Conservation (phyloP, 2,329 filamentous ascomycete species). For the Aspergillus udagawae region DNA sequence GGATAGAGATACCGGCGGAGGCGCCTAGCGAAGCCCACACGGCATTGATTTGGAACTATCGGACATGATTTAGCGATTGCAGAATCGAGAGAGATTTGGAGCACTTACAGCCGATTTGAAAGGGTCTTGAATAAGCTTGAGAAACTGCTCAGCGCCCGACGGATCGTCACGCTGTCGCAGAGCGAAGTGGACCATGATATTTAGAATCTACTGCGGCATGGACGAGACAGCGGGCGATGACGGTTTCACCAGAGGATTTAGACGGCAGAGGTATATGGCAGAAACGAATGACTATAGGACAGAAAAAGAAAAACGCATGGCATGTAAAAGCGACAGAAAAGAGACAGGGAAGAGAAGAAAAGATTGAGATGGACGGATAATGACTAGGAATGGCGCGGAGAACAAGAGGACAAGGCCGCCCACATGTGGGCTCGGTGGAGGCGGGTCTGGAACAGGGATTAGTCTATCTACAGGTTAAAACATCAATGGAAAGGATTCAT, state of each 20-base stretch:
- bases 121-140: slow-evolving; percentile 43
- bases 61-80: slow-evolving; percentile 1
- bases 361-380: slow-evolving; percentile 5
- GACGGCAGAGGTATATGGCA: neutral
- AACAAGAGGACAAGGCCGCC: neutral
- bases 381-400: slow-evolving; percentile 5
- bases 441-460: neutral
- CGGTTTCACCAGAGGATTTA: neutral
- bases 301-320: slow-evolving; percentile 5
- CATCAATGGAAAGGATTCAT: neutral
- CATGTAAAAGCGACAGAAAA: slow-evolving; percentile 4
- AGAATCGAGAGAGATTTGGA: neutral
- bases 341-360: slow-evolving; percentile 6
- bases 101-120: slow-evolving; percentile 41
- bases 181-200: slow-evolving; percentile 25
- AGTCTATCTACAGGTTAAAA: neutral
- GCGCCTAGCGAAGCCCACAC: slow-evolving; percentile 76
- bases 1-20: slow-evolving; percentile 69
- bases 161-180: slow-evolving; percentile 22
- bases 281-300: neutral
- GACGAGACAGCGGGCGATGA: slow-evolving; percentile 1
- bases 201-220: slow-evolving; percentile 14
- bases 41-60: slow-evolving; percentile 56
- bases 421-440: neutral
- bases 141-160: slow-evolving; percentile 34